A percentile compares a stretch with the other conserved stretches of the same genome.
phyloP scores from a whole-genome alignment of 2,329 filamentous ascomycete genomes.

The Lasiodiplodia sp. region DNA sequence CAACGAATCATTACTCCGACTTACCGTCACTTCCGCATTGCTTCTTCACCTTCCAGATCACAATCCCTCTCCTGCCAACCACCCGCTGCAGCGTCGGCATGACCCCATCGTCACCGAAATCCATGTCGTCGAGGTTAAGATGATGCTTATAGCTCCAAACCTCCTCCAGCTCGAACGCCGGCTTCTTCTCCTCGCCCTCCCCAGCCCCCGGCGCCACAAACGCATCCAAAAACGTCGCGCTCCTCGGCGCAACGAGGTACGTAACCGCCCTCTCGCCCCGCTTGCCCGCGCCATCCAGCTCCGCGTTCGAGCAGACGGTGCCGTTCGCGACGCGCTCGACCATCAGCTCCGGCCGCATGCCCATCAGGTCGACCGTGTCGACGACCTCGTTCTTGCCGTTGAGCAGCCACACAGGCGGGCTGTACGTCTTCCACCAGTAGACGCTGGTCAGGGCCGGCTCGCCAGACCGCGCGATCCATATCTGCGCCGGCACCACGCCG shows the following conservation, averaged over 20 bases:
- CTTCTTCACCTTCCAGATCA: conserved; percentile 52
- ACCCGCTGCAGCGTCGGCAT: conserved; percentile 74
- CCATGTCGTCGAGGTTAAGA: conserved; percentile 80
- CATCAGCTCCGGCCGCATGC: conserved; percentile 68
- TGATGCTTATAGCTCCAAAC: conserved; percentile 74
- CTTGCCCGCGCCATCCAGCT: conserved; percentile 53
- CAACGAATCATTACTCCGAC: neutral
- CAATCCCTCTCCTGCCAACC: conserved; percentile 58
- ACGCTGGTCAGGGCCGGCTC: conserved; percentile 60
- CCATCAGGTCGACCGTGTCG: conserved; percentile 77
- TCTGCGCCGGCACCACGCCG: conserved; percentile 77
- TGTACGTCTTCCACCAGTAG: conserved; percentile 88
- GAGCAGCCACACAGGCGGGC: conserved; percentile 80
- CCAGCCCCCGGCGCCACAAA: conserved; percentile 41
- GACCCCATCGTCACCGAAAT: conserved; percentile 79
- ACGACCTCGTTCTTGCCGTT: conserved; percentile 77
- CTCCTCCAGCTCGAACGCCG: conserved; percentile 69
- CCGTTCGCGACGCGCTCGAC: conserved; percentile 65
- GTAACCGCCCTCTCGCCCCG: conserved; percentile 57
- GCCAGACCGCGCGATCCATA: conserved; percentile 74
- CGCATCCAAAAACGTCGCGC: conserved; percentile 72
- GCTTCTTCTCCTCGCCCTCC: neutral
- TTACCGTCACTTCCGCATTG: conserved; percentile 40
- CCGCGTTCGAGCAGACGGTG: conserved; percentile 66
- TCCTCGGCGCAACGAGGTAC: conserved; percentile 73